phyloP scores from a whole-genome alignment of 352 stramenopile genomes.

The Peronospora belbahrii region DNA sequence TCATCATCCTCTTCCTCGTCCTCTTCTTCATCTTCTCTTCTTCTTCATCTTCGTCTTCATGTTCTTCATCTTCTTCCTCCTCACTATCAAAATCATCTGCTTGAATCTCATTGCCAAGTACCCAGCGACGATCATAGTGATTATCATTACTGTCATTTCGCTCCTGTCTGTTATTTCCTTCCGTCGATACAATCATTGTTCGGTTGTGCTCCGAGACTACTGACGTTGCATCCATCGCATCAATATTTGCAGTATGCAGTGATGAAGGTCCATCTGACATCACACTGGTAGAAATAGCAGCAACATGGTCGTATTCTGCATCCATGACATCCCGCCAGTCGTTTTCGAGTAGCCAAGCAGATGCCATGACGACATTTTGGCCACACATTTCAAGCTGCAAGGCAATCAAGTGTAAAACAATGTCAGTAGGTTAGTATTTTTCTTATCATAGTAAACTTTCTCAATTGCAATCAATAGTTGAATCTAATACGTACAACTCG shows the following conservation, averaged over 20 bases:
- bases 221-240: neutral
- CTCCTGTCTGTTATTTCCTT: neutral
- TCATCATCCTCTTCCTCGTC: slow-evolving; percentile 44
- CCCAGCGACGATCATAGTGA: neutral
- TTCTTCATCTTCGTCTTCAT: slow-evolving; percentile 43
- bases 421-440: too few relatives aligned
- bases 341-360: slow-evolving; percentile 52
- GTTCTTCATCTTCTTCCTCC: slow-evolving; percentile 35
- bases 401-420: neutral
- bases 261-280: neutral
- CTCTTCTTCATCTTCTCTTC: slow-evolving; percentile 42
- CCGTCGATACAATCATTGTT: slow-evolving; percentile 16
- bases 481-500: slow-evolving; percentile 24
- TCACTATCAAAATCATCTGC: slow-evolving; percentile 23
- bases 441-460: too few relatives aligned
- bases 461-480: neutral
- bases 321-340: slow-evolving; percentile 42
- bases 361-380: slow-evolving; percentile 40
- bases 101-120: neutral
- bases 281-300: neutral
- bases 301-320: neutral
- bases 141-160: neutral
- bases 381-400: slow-evolving; percentile 47
- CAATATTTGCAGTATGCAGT: neutral
- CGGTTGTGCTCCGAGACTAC: neutral